Evolutionary conservation across 1,139 yeast species (phyloP).

Genomic region (Yamadazyma trypodendri): DNA sequence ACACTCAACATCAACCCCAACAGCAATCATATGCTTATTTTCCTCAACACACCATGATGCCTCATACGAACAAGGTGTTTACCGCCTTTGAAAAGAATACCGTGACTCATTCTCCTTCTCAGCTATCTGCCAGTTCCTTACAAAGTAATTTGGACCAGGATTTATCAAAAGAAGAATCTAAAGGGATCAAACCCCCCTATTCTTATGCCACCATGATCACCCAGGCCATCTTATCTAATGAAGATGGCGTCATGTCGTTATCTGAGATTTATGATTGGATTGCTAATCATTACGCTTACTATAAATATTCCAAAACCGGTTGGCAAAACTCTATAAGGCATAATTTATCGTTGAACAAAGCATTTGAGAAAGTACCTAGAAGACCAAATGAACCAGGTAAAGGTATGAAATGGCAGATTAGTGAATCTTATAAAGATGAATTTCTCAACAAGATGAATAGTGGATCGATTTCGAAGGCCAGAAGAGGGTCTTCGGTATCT

Average conservation of each 20-base stretch:
- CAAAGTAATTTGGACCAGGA: conserved; percentile 61
- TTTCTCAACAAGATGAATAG: conserved; percentile 75
- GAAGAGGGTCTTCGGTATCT: conserved; percentile 78
- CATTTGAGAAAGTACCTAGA: conserved; percentile 89
- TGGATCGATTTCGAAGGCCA: conserved; percentile 69
- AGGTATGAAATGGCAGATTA: conserved; percentile 98
- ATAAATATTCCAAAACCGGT: conserved; percentile 90
- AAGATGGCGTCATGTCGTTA: conserved; percentile 83
- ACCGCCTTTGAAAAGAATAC: conserved; percentile 52
- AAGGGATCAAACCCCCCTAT: conserved; percentile 94
- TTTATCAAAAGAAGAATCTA: conserved; percentile 83
- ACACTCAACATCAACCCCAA: conserved; percentile 1
- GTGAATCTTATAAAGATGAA: conserved; percentile 80
- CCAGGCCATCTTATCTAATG: conserved; percentile 87
- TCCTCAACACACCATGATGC: conserved; percentile 19
- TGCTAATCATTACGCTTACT: conserved; percentile 81
- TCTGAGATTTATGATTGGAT: conserved; percentile 94
- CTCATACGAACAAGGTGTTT: conserved; percentile 40
- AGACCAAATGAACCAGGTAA: conserved; percentile 96
- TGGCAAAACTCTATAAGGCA: conserved; percentile 66
- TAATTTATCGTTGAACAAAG: conserved; percentile 57
- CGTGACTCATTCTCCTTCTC: conserved; percentile 37
- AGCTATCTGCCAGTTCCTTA: conserved; percentile 41
- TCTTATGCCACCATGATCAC: conserved; percentile 98
- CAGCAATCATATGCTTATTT: conserved; percentile 14